These are phyloP conservation scores for Cenchrus fungigraminus DNA, from an alignment of 176 grass and related monocot species.

Conservation along the genomic window DNA sequence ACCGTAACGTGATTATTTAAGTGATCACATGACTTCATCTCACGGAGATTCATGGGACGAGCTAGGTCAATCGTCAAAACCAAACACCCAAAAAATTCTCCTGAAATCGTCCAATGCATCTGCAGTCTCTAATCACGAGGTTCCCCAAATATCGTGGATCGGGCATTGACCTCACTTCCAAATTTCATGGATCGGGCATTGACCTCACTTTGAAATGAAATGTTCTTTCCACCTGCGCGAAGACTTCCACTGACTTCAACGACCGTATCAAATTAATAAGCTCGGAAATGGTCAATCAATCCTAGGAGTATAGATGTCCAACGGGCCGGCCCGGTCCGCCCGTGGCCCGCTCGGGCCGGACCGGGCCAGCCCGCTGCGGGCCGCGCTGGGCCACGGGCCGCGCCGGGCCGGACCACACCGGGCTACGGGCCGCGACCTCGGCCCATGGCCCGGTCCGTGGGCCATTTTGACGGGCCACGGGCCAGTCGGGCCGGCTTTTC, in stretches of 20 bases:
- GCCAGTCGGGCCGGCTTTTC: too few species aligned
- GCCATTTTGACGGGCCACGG: too few species aligned
- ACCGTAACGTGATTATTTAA: too few species aligned
- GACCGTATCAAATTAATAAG: background rate
- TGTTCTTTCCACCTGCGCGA: background rate
- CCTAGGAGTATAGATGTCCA: background rate
- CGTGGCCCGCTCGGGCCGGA: too few species aligned
- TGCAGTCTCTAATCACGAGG: background rate
- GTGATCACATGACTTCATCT: too few species aligned
- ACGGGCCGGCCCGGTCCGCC: too few species aligned
- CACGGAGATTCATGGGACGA: background rate
- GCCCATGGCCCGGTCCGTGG: too few species aligned
- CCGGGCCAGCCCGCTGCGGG: too few species aligned
- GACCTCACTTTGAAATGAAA: conserved; percentile 29
- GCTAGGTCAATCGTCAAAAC: background rate
- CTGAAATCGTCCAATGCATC: background rate
- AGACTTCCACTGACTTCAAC: conserved; percentile 29
- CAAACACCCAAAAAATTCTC: background rate
- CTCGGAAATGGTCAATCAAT: conserved; percentile 26
- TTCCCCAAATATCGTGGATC: background rate
- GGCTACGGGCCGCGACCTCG: too few species aligned
- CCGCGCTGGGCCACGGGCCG: too few species aligned
- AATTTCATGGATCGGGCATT: background rate
- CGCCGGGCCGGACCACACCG: too few species aligned
- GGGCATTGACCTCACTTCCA: background rate